Evolutionary conservation across 2,329 filamentous ascomycete genomes (phyloP), one percentile per base, ranked within the genome.

Genomic region (Aspergillus glaucus): DNA sequence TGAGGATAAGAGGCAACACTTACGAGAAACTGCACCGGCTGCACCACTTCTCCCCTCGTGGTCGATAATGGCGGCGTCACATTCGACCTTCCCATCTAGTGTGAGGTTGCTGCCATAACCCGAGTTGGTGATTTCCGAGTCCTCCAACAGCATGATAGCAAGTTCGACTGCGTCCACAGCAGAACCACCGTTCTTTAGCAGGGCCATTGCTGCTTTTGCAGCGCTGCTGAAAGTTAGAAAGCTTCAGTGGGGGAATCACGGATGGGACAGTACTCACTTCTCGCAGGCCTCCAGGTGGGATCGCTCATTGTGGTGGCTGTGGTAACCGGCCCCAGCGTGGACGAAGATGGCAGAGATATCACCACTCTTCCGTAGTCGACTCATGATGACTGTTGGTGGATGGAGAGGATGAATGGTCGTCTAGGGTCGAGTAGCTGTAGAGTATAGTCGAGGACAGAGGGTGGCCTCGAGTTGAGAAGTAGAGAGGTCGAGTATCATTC

Each of bases 31-130:
- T 40, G 93, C 92, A 56, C 93, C 94, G 56, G 89, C 94, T 39
- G 90, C 93, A 57, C 93, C 93, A 66, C 92, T 97, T 55, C 90
- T 84, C 39, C 94, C 93, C 45, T 85, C 75, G 65, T 97, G 87
- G 62, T 98, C 91, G 37, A 98, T 87, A 47, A 98, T 81, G 0
- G 89, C 91, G 48, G 93, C 93, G 74, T 98, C 93, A 59, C 91
- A 94, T 67, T 98, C 93, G 10, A 97, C 93, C 1, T 84, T 81
- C 1, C 93, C 93, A 58, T 96, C 86, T 54, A 95, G 87, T 41
- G 88, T 85, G 21, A 98, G 75, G 61, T 98, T 98, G 70, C 93
- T 98, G 43, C 94, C 93, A 65, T 87, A 97, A 0, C 93, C 93
- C 34, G 92, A 88, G 66, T 98, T 98, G 32, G 94, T 98, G 56